Evolutionary conservation across 169 alveolate genomes (phyloP).

Genomic region (Plasmodium billcollinsi): DNA sequence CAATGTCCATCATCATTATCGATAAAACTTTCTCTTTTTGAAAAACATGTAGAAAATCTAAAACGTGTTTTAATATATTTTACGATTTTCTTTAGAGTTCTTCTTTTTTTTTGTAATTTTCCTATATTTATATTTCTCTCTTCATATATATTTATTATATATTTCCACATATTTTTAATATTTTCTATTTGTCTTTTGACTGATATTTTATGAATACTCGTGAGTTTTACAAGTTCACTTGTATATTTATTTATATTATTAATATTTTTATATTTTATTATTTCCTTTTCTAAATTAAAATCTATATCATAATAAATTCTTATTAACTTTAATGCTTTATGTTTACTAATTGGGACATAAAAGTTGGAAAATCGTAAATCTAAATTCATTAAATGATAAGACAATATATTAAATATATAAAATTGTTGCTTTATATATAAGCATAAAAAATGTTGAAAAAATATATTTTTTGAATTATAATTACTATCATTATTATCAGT

Average conservation of each 20-base stretch:
- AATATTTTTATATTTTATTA: slow-evolving; percentile 51
- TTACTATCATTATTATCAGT: slow-evolving; percentile 46
- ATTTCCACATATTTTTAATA: slow-evolving; percentile 70
- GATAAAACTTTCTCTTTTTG: slow-evolving; percentile 51
- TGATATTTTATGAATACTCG: slow-evolving; percentile 58
- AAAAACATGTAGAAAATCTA: slow-evolving; percentile 43
- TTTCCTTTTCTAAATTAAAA: slow-evolving; percentile 63
- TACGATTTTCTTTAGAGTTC: slow-evolving; percentile 24
- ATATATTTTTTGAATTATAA: slow-evolving; percentile 21
- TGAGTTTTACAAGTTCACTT: slow-evolving; percentile 47
- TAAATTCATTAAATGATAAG: slow-evolving; percentile 59
- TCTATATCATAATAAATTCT: slow-evolving; percentile 60
- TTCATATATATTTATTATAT: slow-evolving; percentile 57
- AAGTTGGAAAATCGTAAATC: slow-evolving; percentile 66
- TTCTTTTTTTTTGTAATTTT: slow-evolving; percentile 43
- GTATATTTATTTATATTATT: slow-evolving; percentile 53
- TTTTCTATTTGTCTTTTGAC: slow-evolving; percentile 73
- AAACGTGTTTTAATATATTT: slow-evolving; percentile 53
- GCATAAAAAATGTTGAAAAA: slow-evolving; percentile 58
- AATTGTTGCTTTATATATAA: slow-evolving; percentile 68
- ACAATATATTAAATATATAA: slow-evolving; percentile 53
- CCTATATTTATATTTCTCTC: slow-evolving; percentile 37
- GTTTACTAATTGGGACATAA: slow-evolving; percentile 57
- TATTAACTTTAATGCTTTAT: slow-evolving; percentile 41
- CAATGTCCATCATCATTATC: slow-evolving; percentile 30